Base-by-base conservation (phyloP, 768 basidiomycete genomes). In the Strobilomyces dryophilus region DNA sequence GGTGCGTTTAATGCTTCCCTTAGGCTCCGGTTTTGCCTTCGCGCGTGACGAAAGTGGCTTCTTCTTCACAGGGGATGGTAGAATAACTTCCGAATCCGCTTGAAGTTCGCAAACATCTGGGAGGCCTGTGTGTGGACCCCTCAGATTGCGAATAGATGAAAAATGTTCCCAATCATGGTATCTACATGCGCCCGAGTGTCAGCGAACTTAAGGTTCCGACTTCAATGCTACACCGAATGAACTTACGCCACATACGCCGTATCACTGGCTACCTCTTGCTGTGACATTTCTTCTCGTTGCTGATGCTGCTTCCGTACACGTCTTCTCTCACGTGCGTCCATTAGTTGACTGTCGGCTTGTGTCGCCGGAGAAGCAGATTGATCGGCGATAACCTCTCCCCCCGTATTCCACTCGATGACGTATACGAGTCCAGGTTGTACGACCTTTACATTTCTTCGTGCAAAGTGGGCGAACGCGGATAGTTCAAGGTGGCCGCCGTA, bases 141-240 rank as follows among this genome's bases (percentile, higher is more conserved):
- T 76, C 49, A 93, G 73, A 67, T 92, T 94, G 43, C 93, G 87
- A 53, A 95, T 89, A n/a, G 87, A 90, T 12, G 89, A 92, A 63
- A 94, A 95, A 66, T 95, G 93, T 64, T 95, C 92, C 89, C 90
- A 94, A 67, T 93, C 90, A 63, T 94, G 87, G 66, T 92, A 95
- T 29, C 89, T 90, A 62, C 43, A 27, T 24, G 37, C 45, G 11
- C 52, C 44, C 24, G 26, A 52, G 51, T 46, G 64, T 59, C 50
- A 61, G 47, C 26, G 7, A 54, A 26, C 26, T 36, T 40, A 37
- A 45, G 29, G 54, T 41, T 48, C 40, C 24, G n/a, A 18, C n/a
- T n/a, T 45, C 49, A 20, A 47, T 57, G 52, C 52, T 45, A 50
- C 47, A 12, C 34, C n/a, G 49, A 56, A 17, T 50, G 47, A 21